Evolutionary conservation across 805 yeast species (phyloP), one percentile per base, ranked within the genome.

Genomic region (Suhomyces vadensis): DNA sequence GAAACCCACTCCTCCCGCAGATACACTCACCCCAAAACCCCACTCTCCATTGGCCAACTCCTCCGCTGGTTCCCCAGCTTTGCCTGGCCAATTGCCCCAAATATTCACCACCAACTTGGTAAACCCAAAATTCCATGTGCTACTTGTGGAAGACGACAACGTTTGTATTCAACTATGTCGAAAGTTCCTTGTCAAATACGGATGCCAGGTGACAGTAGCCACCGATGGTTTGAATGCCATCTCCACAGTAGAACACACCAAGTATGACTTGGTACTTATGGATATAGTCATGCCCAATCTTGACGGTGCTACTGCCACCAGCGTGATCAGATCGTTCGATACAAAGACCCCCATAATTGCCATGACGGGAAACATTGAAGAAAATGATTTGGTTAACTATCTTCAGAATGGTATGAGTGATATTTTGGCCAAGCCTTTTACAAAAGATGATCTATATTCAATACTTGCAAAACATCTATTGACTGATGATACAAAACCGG

Each of bases 141-240:
- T 85, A 33, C 64, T 87, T 20, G 94, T 86, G 11, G 95, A 85
- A 63, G 95, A 85, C 64, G 95, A 85, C 61, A 80, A 78, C 31
- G 87, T 86, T 29, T 86, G 96, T 54, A 85, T 89, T 42, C 87
- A 85, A 50, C 71, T 92, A 7, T 87, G 97, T 54, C 74, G 87
- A 7, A 87, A 87, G 60, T 88, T 94, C 57, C 64, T 94, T 45
- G 79, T 81, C 58, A 87, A 88, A 57, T 89, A 87, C 61, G 97
- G 97, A 0, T 91, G 97, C 62, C 82, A 89, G 10, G 96, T 92
- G 4, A 92, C 94, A 37, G 88, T 90, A 14, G 97, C 88, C 0
- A 85, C 89, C 4, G 97, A 92, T 67, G 99, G 99, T 0, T 67
- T 92, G 8, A 83, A 87, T 26, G 97, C 97, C 2, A 89, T 94